A percentile compares a stretch with the other conserved stretches of the same genome.
These are phyloP conservation scores for Coemansia asiatica DNA, from an alignment of 192 early-diverging fungal genomes.

Conservation along the genomic window DNA sequence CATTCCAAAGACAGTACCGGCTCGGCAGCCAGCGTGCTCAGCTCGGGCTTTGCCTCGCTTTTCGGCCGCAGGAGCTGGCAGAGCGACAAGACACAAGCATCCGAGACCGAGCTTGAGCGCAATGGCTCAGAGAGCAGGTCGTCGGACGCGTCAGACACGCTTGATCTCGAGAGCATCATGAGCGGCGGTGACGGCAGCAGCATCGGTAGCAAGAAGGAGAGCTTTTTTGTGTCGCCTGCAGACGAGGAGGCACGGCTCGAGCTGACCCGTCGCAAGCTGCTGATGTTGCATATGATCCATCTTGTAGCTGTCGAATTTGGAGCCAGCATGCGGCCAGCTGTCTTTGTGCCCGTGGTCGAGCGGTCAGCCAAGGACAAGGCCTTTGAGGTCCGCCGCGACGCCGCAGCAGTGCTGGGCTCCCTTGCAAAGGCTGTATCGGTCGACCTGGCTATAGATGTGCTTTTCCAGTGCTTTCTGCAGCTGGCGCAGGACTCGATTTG, in stretches of 20 bases:
- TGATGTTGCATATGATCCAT: slow-evolving; percentile 55
- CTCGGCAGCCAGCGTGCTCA: slow-evolving; percentile 2
- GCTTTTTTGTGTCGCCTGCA: slow-evolving; percentile 40
- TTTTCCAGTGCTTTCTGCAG: slow-evolving; percentile 42
- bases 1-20: neutral
- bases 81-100: slow-evolving; percentile 8
- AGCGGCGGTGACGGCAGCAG: neutral
- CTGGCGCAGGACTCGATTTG: slow-evolving; percentile 48
- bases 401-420: slow-evolving; percentile 48
- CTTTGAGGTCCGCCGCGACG: slow-evolving; percentile 56
- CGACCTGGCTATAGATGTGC: slow-evolving; percentile 46
- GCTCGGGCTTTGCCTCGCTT: slow-evolving; percentile 33
- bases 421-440: slow-evolving; percentile 48
- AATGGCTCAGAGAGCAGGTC: neutral
- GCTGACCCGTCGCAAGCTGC: slow-evolving; percentile 46
- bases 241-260: slow-evolving; percentile 48
- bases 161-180: slow-evolving; percentile 8
- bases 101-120: neutral
- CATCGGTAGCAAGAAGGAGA: neutral
- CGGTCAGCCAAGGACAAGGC: slow-evolving; percentile 32
- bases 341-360: slow-evolving; percentile 56
- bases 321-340: slow-evolving; percentile 42
- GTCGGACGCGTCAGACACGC: neutral
- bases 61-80: slow-evolving; percentile 41
- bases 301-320: slow-evolving; percentile 49